These are phyloP conservation scores for Knoxdaviesia capensis DNA, from an alignment of 2,329 filamentous ascomycete species.

Conservation along the genomic window DNA sequence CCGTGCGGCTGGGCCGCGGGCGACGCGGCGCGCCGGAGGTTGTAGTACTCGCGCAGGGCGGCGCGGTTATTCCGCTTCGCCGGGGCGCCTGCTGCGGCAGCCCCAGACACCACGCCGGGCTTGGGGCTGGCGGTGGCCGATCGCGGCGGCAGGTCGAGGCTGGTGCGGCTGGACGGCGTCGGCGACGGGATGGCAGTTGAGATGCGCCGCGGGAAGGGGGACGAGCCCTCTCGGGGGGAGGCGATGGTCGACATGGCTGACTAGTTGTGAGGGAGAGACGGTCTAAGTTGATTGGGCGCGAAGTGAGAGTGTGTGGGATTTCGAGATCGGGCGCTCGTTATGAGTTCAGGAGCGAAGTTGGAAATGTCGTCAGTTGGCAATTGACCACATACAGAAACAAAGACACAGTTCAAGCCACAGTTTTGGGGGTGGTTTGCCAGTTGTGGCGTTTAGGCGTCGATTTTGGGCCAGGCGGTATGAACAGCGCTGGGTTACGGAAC, in stretches of 20 bases:
- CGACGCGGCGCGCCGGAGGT: conserved; percentile 31
- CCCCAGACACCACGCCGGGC: conserved; percentile 5
- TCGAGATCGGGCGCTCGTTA: background rate
- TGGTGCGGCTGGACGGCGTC: conserved; percentile 56
- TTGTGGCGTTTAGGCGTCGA: no score
- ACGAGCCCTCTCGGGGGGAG: conserved; percentile 35
- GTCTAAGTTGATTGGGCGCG: background rate
- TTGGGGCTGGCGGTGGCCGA: conserved; percentile 36
- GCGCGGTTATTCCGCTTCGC: conserved; percentile 49
- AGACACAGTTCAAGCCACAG: no score
- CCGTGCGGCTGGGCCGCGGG: conserved; percentile 5
- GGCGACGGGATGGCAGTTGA: conserved; percentile 27
- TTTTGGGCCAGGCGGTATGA: no score
- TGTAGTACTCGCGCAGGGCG: conserved; percentile 88
- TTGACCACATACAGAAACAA: no score
- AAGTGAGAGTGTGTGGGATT: background rate
- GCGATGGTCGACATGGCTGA: conserved; percentile 42
- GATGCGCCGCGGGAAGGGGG: conserved; percentile 26
- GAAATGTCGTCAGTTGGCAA: no score
- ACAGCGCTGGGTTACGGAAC: no score
- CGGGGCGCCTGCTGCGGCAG: conserved; percentile 10
- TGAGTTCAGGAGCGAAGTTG: no score
- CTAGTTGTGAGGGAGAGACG: conserved; percentile 2
- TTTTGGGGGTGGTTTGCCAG: no score
- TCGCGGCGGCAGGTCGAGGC: conserved; percentile 38